phyloP scores from a whole-genome alignment of 148 eudicot genomes.

The Cornus controversa region DNA sequence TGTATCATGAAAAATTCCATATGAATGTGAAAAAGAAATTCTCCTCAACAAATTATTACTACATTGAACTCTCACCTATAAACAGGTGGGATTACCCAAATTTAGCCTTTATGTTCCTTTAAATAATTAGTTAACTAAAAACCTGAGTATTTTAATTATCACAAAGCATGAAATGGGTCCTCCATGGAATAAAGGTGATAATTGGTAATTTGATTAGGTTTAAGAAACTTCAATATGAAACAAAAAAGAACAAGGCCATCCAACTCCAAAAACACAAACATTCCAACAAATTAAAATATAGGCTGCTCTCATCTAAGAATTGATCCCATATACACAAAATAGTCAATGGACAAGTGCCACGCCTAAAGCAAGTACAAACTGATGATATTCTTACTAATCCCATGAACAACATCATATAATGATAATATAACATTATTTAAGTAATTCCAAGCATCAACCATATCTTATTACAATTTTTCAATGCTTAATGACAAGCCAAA shows the following conservation, averaged over 20 bases:
- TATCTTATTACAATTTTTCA: no score
- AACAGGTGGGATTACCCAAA: not conserved
- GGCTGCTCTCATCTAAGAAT: not conserved
- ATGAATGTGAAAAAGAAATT: not conserved
- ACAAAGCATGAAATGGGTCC: not conserved
- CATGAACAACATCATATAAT: no score
- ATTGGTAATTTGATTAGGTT: not conserved
- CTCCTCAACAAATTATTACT: not conserved
- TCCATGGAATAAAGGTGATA: not conserved
- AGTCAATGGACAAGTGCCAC: no score
- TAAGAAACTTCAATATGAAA: not conserved
- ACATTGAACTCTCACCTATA: not conserved
- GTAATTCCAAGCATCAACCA: no score
- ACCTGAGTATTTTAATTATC: no score
- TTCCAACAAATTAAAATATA: not conserved
- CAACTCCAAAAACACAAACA: not conserved
- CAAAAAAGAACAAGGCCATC: not conserved
- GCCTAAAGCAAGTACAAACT: not conserved
- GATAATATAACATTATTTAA: no score
- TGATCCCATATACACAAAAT: not conserved
- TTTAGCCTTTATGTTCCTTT: not conserved
- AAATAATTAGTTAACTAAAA: not conserved
- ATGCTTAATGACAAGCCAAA: not conserved
- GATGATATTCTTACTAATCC: no score
- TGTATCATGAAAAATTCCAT: no score